Evolutionary conservation across 305 asterid species (phyloP).

Genomic region (Rubia balearica): DNA sequence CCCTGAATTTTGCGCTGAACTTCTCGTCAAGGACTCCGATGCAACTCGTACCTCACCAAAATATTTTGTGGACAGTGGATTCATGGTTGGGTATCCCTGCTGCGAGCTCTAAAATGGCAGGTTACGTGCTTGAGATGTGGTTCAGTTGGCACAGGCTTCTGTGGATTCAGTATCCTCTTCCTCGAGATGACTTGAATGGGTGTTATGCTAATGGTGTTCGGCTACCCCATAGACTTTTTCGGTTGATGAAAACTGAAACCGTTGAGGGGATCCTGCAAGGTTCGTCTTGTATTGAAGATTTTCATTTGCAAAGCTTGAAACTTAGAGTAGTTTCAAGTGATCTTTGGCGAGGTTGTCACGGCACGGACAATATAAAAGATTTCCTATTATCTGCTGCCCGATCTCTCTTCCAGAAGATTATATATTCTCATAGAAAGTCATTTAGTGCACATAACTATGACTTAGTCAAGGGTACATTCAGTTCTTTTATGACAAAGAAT

Average conservation of each 20-base stretch:
- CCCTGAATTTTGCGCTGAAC: conserved; percentile 46
- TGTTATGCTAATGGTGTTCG: conserved; percentile 28
- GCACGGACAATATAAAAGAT: conserved; percentile 25
- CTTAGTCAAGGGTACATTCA: conserved; percentile 42
- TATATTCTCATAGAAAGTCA: conserved; percentile 66
- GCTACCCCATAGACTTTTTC: conserved; percentile 60
- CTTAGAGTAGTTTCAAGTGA: conserved; percentile 63
- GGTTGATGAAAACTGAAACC: conserved; percentile 48
- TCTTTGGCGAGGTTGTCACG: conserved; percentile 65
- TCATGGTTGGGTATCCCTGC: conserved; percentile 55
- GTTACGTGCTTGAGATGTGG: conserved; percentile 80
- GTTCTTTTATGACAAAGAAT: conserved; percentile 24
- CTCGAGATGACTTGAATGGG: conserved; percentile 34
- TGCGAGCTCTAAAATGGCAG: conserved; percentile 46
- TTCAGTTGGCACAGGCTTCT: conserved; percentile 75
- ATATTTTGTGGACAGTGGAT: conserved; percentile 68
- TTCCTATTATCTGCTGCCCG: conserved; percentile 56
- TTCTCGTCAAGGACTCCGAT: conserved; percentile 75
- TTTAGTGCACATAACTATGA: conserved; percentile 46
- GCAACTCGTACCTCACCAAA: conserved; percentile 72
- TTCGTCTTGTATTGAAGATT: conserved; percentile 45
- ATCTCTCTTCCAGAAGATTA: conserved; percentile 77
- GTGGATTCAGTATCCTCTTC: conserved; percentile 52
- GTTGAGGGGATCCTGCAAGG: conserved; percentile 49
- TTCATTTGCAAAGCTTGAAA: conserved; percentile 50